Conservation (phyloP, 208 protist genomes). For the Novymonas esmeraldas region DNA sequence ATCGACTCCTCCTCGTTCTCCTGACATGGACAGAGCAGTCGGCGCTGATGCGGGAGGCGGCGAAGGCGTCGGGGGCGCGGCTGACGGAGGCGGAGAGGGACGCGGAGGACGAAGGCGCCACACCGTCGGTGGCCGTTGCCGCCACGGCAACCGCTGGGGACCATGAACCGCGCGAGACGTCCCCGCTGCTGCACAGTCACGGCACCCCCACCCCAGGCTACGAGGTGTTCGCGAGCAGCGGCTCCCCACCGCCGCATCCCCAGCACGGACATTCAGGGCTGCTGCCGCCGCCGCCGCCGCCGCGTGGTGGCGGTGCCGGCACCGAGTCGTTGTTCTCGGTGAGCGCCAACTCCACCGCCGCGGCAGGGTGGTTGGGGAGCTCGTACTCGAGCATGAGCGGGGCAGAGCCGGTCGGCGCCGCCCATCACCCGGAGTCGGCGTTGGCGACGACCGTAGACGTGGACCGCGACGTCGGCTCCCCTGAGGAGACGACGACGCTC, state of each 20-base stretch:
- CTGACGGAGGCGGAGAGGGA: slow-evolving; percentile 3
- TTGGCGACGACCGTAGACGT: slow-evolving; percentile 22
- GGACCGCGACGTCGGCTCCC: slow-evolving; percentile 72
- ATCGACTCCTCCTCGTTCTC: slow-evolving; percentile 59
- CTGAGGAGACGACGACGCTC: slow-evolving; percentile 66
- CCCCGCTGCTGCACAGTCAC: slow-evolving; percentile 15
- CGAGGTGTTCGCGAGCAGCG: slow-evolving; percentile 20
- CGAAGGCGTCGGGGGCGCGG: slow-evolving; percentile 8
- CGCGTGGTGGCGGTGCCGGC: not conserved
- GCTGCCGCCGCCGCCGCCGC: no score
- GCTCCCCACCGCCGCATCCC: no score
- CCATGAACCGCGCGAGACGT: slow-evolving; percentile 6
- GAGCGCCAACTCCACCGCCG: no score
- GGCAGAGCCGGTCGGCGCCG: not conserved
- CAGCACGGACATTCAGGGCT: no score
- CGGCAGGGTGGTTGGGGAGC: not conserved
- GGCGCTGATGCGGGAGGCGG: slow-evolving; percentile 28
- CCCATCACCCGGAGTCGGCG: not conserved
- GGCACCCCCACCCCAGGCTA: slow-evolving; percentile 6
- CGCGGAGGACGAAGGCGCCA: not conserved
- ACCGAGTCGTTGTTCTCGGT: not conserved
- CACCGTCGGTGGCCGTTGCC: not conserved
- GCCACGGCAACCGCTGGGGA: not conserved
- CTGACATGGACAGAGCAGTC: slow-evolving; percentile 56
- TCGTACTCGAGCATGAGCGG: not conserved